Evolutionary conservation across 331 rosid genomes (phyloP).

Genomic region (Pyrus hybrid): DNA sequence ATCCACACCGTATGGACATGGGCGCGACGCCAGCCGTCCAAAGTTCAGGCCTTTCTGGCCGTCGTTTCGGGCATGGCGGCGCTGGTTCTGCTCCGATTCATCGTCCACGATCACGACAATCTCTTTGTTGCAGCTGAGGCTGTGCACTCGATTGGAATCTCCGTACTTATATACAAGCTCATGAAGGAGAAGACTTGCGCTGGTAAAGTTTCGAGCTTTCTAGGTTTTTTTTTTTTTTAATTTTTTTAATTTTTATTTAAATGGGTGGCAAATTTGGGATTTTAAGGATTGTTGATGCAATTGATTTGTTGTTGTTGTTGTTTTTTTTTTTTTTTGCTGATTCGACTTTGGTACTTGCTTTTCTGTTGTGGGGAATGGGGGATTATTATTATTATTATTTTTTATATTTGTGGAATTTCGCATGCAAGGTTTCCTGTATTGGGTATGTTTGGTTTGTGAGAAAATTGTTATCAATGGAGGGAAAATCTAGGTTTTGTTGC

Average conservation of each 20-base stretch:
- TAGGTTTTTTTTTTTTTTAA: background rate
- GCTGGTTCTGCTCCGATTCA: constrained; percentile 61
- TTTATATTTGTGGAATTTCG: background rate
- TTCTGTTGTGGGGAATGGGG: background rate
- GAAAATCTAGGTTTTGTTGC: background rate
- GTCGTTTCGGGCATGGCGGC: constrained; percentile 83
- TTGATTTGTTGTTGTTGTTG: too few species aligned
- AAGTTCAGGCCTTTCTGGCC: constrained; percentile 80
- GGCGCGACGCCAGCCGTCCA: constrained; percentile 81
- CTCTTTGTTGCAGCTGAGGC: constrained; percentile 89
- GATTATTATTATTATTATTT: too few species aligned
- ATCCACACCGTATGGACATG: constrained; percentile 58
- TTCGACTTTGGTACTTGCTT: background rate
- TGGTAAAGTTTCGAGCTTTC: constrained; percentile 25
- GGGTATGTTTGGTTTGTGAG: background rate
- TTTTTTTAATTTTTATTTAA: background rate
- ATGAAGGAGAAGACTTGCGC: constrained; percentile 87
- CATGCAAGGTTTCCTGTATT: background rate
- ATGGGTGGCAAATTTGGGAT: background rate
- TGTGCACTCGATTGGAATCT: constrained; percentile 86
- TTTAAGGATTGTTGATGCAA: background rate
- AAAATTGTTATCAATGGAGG: background rate
- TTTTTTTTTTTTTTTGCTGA: background rate
- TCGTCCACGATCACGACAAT: constrained; percentile 86
- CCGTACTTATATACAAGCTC: constrained; percentile 81